phyloP scores from a whole-genome alignment of 176 grass and related monocot genomes.

The Aegilops umbellulata region DNA sequence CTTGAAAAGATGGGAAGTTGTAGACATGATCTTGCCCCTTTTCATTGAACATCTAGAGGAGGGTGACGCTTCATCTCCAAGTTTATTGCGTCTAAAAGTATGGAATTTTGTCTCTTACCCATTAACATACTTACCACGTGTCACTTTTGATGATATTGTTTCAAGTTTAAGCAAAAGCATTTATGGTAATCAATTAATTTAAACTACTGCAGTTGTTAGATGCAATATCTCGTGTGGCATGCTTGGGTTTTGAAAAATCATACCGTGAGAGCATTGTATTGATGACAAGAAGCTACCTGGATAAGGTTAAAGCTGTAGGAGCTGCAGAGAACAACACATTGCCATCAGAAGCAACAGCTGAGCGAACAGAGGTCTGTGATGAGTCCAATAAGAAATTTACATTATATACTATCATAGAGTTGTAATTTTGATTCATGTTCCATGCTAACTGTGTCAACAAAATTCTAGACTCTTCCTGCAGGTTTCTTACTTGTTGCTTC shows the following conservation, averaged over 20 bases:
- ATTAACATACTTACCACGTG: conserved; percentile 18
- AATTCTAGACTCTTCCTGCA: conserved; percentile 94
- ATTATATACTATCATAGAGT: conserved; percentile 14
- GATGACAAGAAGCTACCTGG: conserved; percentile 99
- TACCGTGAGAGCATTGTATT: conserved; percentile 97
- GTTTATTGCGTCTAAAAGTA: conserved; percentile 89
- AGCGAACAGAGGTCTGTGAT: conserved; percentile 74
- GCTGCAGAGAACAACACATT: conserved; percentile 63
- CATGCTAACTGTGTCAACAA: conserved; percentile 58
- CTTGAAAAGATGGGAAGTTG: conserved; percentile 98
- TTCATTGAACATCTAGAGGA: conserved; percentile 99
- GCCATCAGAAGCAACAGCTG: conserved; percentile 75
- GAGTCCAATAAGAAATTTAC: conserved; percentile 19
- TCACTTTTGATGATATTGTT: conserved; percentile 13
- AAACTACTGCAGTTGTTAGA: conserved; percentile 72
- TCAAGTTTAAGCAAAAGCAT: conserved; percentile 16
- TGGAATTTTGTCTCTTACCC: conserved; percentile 35
- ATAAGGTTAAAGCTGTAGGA: conserved; percentile 87
- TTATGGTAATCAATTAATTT: conserved; percentile 29
- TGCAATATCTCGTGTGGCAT: conserved; percentile 94
- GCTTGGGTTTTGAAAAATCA: conserved; percentile 98
- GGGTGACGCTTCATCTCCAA: conserved; percentile 88
- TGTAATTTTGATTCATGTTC: conserved; percentile 31
- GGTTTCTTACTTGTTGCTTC: conserved; percentile 94
- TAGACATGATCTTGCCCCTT: conserved; percentile 98